Percentiles rank a stretch among this genome's conserved stretches.
Evolutionary conservation across 2,329 filamentous ascomycete species (phyloP).

Genomic region (Colletotrichum higginsianum): DNA sequence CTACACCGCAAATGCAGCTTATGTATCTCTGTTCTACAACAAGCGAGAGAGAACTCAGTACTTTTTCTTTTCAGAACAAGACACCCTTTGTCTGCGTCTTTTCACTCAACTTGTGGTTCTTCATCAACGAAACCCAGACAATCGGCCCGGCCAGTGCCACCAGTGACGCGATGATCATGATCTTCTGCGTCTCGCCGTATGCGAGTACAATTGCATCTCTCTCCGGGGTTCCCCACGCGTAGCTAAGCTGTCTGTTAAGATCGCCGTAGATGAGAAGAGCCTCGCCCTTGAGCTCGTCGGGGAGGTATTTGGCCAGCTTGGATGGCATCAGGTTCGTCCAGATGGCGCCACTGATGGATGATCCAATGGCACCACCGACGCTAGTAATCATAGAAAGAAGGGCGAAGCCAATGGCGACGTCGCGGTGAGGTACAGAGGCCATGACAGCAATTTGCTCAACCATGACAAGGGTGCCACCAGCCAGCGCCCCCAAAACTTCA

Average conservation of each 20-base stretch:
- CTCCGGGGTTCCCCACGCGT: constrained; percentile 56
- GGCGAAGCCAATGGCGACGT: constrained; percentile 53
- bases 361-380: constrained; percentile 52
- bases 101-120: constrained; percentile 36
- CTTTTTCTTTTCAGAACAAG: constrained; percentile 23
- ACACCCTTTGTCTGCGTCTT: constrained; percentile 35
- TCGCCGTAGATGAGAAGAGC: constrained; percentile 61
- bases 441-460: constrained; percentile 59
- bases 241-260: constrained; percentile 54
- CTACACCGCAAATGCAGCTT: neutral
- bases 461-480: constrained; percentile 56
- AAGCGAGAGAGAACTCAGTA: no score
- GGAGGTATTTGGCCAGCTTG: constrained; percentile 56
- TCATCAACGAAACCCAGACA: constrained; percentile 34
- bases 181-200: constrained; percentile 63
- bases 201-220: constrained; percentile 61
- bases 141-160: constrained; percentile 22
- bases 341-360: constrained; percentile 50
- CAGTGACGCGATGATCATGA: constrained; percentile 52
- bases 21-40: neutral
- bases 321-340: constrained; percentile 55
- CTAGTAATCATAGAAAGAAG: constrained; percentile 50
- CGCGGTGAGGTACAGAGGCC: constrained; percentile 50
- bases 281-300: constrained; percentile 51
- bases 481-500: constrained; percentile 58